Percentiles rank a stretch among this genome's conserved stretches.
These are phyloP conservation scores for Metschnikowia peoriensis DNA, from an alignment of 805 yeast genomes.

Conservation along the genomic window DNA sequence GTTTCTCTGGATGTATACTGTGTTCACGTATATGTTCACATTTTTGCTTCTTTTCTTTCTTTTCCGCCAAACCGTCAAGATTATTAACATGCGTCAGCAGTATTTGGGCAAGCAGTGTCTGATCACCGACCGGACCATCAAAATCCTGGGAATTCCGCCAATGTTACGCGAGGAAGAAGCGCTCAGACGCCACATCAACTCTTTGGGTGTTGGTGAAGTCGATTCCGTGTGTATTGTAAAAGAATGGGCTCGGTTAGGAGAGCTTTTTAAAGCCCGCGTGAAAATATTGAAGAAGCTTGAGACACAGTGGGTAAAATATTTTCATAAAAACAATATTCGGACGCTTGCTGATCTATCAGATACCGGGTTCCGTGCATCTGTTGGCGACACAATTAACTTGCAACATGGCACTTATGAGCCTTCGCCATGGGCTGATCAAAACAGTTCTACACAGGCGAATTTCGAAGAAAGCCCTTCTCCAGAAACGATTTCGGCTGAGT, in stretches of 20 bases:
- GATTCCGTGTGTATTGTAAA: conserved; percentile 74
- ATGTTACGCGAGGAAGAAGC: conserved; percentile 70
- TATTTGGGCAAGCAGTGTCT: conserved; percentile 85
- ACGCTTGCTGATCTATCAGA: conserved; percentile 29
- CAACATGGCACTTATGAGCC: background rate
- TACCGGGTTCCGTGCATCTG: conserved; percentile 25
- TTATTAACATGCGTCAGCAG: conserved; percentile 74
- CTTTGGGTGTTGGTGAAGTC: conserved; percentile 77
- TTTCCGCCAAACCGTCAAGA: conserved; percentile 66
- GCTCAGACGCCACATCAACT: conserved; percentile 71
- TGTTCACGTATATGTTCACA: conserved; percentile 86
- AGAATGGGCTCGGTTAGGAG: conserved; percentile 79
- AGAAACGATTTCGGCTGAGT: background rate
- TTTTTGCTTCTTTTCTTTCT: conserved; percentile 57
- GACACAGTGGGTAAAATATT: conserved; percentile 66
- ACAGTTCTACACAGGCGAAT: background rate
- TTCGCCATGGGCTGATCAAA: background rate
- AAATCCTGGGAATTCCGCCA: conserved; percentile 86
- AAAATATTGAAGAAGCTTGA: conserved; percentile 58
- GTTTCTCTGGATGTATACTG: conserved; percentile 82
- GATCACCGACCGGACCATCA: conserved; percentile 85
- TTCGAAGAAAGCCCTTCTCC: background rate
- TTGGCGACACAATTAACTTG: conserved; percentile 30
- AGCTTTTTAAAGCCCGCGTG: conserved; percentile 59
- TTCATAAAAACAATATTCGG: conserved; percentile 38